Percentiles rank a stretch among this genome's conserved stretches.
These are phyloP conservation scores for Rhododendron ovatum DNA, from an alignment of 148 eudicot species.

Conservation along the genomic window DNA sequence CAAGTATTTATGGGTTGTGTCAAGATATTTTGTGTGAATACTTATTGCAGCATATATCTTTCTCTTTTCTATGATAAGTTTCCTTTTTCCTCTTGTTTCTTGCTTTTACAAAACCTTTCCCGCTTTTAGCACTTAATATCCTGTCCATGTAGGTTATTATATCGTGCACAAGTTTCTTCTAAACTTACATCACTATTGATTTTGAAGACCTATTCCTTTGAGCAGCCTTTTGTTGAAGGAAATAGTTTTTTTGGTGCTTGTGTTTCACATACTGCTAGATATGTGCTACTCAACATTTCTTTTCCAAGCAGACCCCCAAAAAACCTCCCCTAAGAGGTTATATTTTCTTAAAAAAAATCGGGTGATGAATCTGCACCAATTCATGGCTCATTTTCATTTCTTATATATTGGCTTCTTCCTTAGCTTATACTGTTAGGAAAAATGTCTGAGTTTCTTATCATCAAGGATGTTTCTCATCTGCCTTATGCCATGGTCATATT, in stretches of 20 bases:
- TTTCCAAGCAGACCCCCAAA: not conserved
- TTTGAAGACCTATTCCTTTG: slow-evolving; percentile 8
- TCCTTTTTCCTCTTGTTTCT: not conserved
- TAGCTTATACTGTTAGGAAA: not conserved
- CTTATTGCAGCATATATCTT: not conserved
- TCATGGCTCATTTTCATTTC: slow-evolving; percentile 2
- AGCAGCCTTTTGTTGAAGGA: not conserved
- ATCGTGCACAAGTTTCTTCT: not conserved
- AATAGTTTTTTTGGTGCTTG: not conserved
- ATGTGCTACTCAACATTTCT: not conserved
- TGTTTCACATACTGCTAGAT: not conserved
- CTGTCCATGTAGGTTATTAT: not conserved
- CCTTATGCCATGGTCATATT: not conserved
- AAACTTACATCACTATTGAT: not conserved
- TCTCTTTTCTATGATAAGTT: not conserved
- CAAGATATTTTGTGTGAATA: not conserved
- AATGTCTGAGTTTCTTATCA: not conserved
- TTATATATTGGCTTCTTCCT: not conserved
- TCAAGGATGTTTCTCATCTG: not conserved
- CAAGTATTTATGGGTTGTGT: not conserved
- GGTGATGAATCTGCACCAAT: not conserved
- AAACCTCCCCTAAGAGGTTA: not conserved
- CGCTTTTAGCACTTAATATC: not conserved
- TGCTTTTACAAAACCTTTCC: not conserved
- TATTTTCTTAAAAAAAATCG: not conserved